Evolutionary conservation across 805 yeast species (phyloP).

Genomic region (Blastobotrys parvus): DNA sequence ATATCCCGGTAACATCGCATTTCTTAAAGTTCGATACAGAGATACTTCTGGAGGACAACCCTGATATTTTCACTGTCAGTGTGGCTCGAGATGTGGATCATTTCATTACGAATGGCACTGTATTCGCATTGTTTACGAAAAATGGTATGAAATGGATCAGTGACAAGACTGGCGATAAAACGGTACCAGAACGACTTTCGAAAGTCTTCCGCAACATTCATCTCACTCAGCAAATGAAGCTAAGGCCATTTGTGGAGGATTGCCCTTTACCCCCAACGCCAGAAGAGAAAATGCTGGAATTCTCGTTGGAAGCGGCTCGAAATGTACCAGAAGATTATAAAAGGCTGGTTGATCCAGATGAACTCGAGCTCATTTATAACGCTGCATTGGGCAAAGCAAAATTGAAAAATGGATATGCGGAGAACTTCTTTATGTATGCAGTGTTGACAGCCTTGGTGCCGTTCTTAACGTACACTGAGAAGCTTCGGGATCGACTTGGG

Average conservation of each 20-base stretch:
- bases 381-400: constrained; percentile 5
- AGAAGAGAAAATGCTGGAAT: constrained; percentile 3
- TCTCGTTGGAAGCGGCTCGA: background rate
- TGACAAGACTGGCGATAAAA: constrained; percentile 13
- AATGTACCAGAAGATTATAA: background rate
- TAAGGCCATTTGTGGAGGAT: constrained; percentile 6
- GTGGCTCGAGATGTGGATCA: constrained; percentile 9
- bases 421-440: constrained; percentile 8
- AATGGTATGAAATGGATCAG: constrained; percentile 36
- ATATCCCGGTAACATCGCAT: constrained; percentile 5
- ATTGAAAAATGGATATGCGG: constrained; percentile 16
- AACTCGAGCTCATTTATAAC: constrained; percentile 6
- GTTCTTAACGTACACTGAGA: constrained; percentile 1
- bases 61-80: constrained; percentile 10
- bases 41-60: too few relatives aligned
- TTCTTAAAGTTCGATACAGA: constrained; percentile 7
- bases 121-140: constrained; percentile 34
- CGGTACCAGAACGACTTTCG: constrained; percentile 7
- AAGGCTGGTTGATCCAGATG: constrained; percentile 4
- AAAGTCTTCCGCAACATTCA: constrained; percentile 7
- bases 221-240: constrained; percentile 2
- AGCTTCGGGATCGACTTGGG: background rate
- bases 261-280: constrained; percentile 1
- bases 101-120: constrained; percentile 7
- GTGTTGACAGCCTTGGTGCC: constrained; percentile 6